phyloP scores from a whole-genome alignment of 805 yeast species.

The Yarrowia osloensis region DNA sequence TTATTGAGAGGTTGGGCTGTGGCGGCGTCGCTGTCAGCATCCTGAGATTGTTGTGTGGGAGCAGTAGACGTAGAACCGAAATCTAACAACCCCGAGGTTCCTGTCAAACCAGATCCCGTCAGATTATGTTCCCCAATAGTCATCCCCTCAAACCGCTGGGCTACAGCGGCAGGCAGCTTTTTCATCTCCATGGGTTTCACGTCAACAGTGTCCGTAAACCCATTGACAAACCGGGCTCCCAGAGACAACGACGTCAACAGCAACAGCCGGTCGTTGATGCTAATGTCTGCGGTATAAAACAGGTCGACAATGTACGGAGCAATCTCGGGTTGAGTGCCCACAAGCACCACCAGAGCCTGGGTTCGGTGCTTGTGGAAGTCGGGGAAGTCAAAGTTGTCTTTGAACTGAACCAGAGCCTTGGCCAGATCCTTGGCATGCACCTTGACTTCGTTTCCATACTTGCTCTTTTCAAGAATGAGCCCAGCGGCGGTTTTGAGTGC shows the following conservation, averaged over 20 bases:
- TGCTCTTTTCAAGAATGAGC: conserved; percentile 64
- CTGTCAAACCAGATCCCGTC: not conserved
- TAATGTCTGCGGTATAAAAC: conserved; percentile 71
- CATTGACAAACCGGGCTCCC: conserved; percentile 72
- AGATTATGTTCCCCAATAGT: not conserved
- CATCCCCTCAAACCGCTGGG: conserved; percentile 44
- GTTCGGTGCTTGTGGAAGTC: conserved; percentile 67
- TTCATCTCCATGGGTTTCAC: conserved; percentile 44
- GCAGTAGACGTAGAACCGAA: not conserved
- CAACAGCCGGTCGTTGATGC: conserved; percentile 73
- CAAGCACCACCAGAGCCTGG: conserved; percentile 63
- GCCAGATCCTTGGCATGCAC: conserved; percentile 60
- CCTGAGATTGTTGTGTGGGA: not conserved
- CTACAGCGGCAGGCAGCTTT: conserved; percentile 52
- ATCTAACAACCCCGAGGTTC: conserved; percentile 15
- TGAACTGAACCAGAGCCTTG: conserved; percentile 53
- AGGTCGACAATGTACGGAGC: conserved; percentile 45
- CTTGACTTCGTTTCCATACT: conserved; percentile 60
- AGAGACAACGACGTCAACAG: conserved; percentile 69
- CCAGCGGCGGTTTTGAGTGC: conserved; percentile 58
- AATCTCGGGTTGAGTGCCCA: conserved; percentile 55
- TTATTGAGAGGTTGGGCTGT: conserved; percentile 25
- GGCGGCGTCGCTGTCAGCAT: too few species aligned
- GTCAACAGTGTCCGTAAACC: conserved; percentile 47
- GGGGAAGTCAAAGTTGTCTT: conserved; percentile 57